phyloP scores from a whole-genome alignment of 345 rosid genomes.

The Bruguiera sexangula region DNA sequence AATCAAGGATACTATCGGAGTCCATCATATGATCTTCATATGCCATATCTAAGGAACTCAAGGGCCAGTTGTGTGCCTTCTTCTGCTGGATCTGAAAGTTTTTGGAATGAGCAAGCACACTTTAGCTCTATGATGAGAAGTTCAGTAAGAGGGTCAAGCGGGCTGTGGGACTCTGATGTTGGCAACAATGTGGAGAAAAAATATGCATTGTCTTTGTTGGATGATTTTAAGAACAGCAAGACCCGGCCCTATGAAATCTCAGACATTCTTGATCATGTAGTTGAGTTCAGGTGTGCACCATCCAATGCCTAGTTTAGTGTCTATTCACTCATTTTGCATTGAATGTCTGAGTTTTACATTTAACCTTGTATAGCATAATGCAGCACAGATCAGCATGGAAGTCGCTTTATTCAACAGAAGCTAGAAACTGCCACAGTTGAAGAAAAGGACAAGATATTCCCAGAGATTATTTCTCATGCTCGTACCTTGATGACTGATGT shows the following conservation, averaged over 20 bases:
- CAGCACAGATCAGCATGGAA: constrained; percentile 94
- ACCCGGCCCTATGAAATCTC: constrained; percentile 66
- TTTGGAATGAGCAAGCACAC: constrained; percentile 49
- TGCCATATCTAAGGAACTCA: constrained; percentile 45
- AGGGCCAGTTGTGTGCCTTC: constrained; percentile 47
- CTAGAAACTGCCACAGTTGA: constrained; percentile 72
- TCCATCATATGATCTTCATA: constrained; percentile 48
- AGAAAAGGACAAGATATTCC: constrained; percentile 75
- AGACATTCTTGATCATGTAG: constrained; percentile 68
- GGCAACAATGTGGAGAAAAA: constrained; percentile 51
- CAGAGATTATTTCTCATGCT: constrained; percentile 77
- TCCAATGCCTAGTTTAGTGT: constrained; percentile 13
- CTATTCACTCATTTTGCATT: constrained; percentile 6
- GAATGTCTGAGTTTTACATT: constrained; percentile 13
- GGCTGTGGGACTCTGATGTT: constrained; percentile 56
- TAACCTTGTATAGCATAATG: constrained; percentile 17
- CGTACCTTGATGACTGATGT: constrained; percentile 96
- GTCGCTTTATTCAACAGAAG: constrained; percentile 98
- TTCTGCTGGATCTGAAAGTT: constrained; percentile 52
- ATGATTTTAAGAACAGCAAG: constrained; percentile 85
- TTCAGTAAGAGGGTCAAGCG: constrained; percentile 46
- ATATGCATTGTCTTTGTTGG: constrained; percentile 53
- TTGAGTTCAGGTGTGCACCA: constrained; percentile 72
- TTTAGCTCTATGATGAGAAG: constrained; percentile 57
- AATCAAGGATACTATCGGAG: constrained; percentile 47